Evolutionary conservation across 495 filamentous ascomycete genomes (phyloP).

Genomic region (Lasiosphaeria miniovina): DNA sequence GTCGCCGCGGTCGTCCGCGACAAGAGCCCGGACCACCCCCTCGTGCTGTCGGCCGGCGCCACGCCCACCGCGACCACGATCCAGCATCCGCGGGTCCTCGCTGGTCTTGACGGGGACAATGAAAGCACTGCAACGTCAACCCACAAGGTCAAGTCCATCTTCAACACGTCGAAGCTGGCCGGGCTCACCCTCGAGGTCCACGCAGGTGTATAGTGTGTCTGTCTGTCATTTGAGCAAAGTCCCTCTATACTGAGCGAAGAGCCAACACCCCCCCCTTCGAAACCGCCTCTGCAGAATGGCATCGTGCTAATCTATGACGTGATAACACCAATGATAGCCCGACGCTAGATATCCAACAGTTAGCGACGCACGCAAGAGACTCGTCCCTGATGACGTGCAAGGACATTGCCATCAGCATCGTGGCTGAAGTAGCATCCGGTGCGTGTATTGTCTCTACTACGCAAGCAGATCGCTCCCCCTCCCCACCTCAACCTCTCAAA

Average conservation of each 20-base stretch:
- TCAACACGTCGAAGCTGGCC: conserved; percentile 13
- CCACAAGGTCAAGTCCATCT: conserved; percentile 10
- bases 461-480: background rate
- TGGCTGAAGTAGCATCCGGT: conserved; percentile 61
- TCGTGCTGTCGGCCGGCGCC: conserved; percentile 73
- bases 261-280: background rate
- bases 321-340: conserved; percentile 41
- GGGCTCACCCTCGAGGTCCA: conserved; percentile 32
- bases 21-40: conserved; percentile 19
- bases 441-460: background rate
- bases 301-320: background rate
- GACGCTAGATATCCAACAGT: conserved; percentile 76
- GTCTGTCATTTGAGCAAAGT: background rate
- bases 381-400: conserved; percentile 36
- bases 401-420: conserved; percentile 64
- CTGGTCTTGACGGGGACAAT: background rate
- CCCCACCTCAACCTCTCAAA: background rate
- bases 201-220: conserved; percentile 35
- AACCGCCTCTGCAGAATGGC: background rate
- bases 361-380: conserved; percentile 63
- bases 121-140: conserved; percentile 1
- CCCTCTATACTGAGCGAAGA: no score
- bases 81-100: conserved; percentile 33
- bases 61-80: conserved; percentile 71
- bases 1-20: conserved; percentile 1